These are phyloP conservation scores for Amanita phalloides DNA, from an alignment of 768 basidiomycete genomes.

Conservation along the genomic window DNA sequence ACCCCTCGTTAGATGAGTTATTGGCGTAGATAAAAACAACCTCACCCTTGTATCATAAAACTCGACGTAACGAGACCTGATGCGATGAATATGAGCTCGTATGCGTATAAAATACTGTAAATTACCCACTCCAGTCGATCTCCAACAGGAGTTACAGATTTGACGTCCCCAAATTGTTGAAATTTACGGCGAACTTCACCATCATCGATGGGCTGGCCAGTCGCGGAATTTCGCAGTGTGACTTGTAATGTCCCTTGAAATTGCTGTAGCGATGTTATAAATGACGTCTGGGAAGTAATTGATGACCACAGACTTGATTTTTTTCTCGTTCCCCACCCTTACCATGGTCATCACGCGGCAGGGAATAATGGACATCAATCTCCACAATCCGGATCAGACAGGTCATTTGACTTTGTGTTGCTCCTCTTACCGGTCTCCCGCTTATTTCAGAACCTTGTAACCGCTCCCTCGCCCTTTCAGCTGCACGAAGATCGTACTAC, in stretches of 20 bases:
- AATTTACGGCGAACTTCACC: conserved; percentile 80
- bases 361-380: conserved; percentile 98
- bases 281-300: neutral
- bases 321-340: conserved; percentile 63
- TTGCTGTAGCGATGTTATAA: conserved; percentile 29
- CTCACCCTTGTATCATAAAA: conserved; percentile 83
- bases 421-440: conserved; percentile 71
- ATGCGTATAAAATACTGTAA: neutral
- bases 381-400: conserved; percentile 23
- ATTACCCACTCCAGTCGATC: conserved; percentile 51
- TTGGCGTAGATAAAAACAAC: neutral
- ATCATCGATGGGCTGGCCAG: conserved; percentile 66
- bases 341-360: conserved; percentile 79
- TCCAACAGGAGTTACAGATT: conserved; percentile 56
- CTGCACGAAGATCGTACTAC: conserved; percentile 88
- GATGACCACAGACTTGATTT: conserved; percentile 52
- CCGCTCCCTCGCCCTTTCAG: conserved; percentile 83
- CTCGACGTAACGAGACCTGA: conserved; percentile 85
- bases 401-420: conserved; percentile 5
- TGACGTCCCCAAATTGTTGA: conserved; percentile 86
- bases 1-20: conserved; percentile 4
- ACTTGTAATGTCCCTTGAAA: conserved; percentile 81
- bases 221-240: conserved; percentile 59
- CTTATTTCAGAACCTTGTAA: conserved; percentile 85
- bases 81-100: neutral